Evolutionary conservation across 495 filamentous ascomycete genomes (phyloP), one percentile per base, ranked within the genome.

Genomic region (Aeminium ludgeri): DNA sequence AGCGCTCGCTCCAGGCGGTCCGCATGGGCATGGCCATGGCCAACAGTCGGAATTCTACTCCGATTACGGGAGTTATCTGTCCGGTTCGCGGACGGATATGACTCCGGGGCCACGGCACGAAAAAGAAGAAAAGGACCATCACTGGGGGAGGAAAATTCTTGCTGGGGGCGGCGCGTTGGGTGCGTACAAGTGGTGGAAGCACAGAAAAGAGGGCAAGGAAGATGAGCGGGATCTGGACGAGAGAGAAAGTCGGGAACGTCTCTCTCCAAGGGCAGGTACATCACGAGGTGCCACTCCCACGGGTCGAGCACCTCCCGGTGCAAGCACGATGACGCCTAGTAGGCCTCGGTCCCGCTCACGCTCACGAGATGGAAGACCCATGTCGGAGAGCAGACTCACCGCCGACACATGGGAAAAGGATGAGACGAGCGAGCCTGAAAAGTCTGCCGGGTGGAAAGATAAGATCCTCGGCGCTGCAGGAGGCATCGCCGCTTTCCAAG

Each of bases 391-490:
- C 36, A 52, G 68, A 71, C 10, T 46, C 12, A 47, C 43, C 13
- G 19, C 19, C 12, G 33, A 51, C 28, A 34, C 34, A 3, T 51
- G 50, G 17, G 53, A 59, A 30, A 42, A 56, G 34, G 47, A 47
- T 20, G 45, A 50, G 42, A 43, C 42, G 25, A 29, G 27, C 16
- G 17, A 50, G 34, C 36, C 46, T 4, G 41, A 33, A 6, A 39
- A 45, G 16, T n/a, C 46, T 30, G 49, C 55, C 0, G n/a, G n/a
- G n/a, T 70, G 77, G 59, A 69, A 74, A 49, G 72, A 78, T 52
- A 74, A 70, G 41, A 39, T 89, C 0, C 51, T 86, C 7, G 75
- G 72, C 41, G 68, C 74, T 19, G 77, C 72, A 11, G 84, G 78
- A 1, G 61, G 76, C 11, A 57, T 76, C 10, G 85, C 79, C 18